phyloP scores from a whole-genome alignment of 352 stramenopile species.

The Blastocystis sp. region DNA sequence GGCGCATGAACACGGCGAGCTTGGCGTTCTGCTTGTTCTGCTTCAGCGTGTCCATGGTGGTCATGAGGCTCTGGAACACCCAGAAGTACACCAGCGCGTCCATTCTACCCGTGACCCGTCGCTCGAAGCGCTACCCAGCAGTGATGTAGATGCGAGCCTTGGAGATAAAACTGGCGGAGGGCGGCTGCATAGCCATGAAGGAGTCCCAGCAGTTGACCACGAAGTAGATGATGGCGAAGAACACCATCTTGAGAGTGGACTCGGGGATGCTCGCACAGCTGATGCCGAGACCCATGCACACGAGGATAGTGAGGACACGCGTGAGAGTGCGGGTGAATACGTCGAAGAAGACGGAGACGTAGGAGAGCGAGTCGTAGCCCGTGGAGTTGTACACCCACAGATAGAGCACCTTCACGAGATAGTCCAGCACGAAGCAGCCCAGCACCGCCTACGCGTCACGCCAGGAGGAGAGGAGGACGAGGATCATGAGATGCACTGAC shows the following conservation, averaged over 20 bases:
- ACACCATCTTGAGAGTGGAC: slow-evolving; percentile 23
- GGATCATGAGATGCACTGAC: slow-evolving; percentile 68
- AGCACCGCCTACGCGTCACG: slow-evolving; percentile 34
- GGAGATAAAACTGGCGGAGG: not conserved
- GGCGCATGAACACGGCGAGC: slow-evolving; percentile 53
- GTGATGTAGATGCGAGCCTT: slow-evolving; percentile 59
- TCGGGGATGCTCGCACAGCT: slow-evolving; percentile 38
- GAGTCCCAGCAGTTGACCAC: slow-evolving; percentile 41
- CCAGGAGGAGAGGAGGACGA: not conserved
- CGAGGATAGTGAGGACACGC: slow-evolving; percentile 67
- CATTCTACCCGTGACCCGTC: not conserved
- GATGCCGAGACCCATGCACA: slow-evolving; percentile 73
- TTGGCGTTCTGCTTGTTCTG: slow-evolving; percentile 73
- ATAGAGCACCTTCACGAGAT: slow-evolving; percentile 59
- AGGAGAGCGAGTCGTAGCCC: slow-evolving; percentile 43
- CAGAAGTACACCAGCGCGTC: slow-evolving; percentile 73
- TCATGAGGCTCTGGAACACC: slow-evolving; percentile 70
- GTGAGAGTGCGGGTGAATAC: slow-evolving; percentile 48
- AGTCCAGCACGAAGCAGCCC: slow-evolving; percentile 60
- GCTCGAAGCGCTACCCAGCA: not conserved
- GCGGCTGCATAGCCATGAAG: not conserved
- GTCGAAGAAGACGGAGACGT: slow-evolving; percentile 50
- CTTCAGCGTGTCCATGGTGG: slow-evolving; percentile 62
- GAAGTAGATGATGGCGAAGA: slow-evolving; percentile 66
- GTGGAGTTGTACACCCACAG: slow-evolving; percentile 67